Evolutionary conservation across 768 basidiomycete species (phyloP).

Genomic region (Leccinum truebloodii): DNA sequence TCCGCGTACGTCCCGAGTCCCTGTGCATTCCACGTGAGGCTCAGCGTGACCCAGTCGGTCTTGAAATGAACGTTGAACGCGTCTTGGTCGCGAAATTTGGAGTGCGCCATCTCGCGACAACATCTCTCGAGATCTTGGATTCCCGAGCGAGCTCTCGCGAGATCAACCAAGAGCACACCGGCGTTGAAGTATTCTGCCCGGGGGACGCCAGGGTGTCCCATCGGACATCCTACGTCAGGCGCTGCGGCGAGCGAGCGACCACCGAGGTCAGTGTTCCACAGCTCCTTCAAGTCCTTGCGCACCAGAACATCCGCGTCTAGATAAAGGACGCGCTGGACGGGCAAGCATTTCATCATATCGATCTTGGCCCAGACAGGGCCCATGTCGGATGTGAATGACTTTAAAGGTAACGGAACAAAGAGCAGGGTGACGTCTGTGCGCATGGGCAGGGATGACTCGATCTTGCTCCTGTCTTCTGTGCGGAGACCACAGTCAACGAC

Average conservation of each 20-base stretch:
- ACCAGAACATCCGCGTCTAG: constrained; percentile 56
- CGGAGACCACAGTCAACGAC: constrained; percentile 49
- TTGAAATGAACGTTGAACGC: constrained; percentile 48
- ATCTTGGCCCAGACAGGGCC: constrained; percentile 52
- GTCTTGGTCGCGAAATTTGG: constrained; percentile 50
- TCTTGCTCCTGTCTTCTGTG: constrained; percentile 34
- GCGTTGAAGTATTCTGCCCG: constrained; percentile 52
- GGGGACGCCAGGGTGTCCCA: constrained; percentile 42
- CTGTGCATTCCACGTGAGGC: constrained; percentile 54
- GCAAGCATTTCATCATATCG: constrained; percentile 46
- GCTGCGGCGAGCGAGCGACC: constrained; percentile 46
- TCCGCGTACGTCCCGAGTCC: constrained; percentile 56
- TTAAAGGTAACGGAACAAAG: constrained; percentile 41
- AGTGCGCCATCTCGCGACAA: constrained; percentile 28
- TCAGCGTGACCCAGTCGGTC: constrained; percentile 43
- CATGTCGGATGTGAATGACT: constrained; percentile 28
- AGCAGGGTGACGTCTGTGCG: constrained; percentile 38
- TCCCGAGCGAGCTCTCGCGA: constrained; percentile 37
- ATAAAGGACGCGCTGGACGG: constrained; percentile 51
- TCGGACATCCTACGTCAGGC: constrained; percentile 50
- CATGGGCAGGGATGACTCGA: constrained; percentile 32
- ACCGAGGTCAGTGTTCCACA: constrained; percentile 49
- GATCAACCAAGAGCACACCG: constrained; percentile 53
- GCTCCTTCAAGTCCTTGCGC: constrained; percentile 36
- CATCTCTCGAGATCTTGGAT: constrained; percentile 29